A percentile compares a stretch with the other conserved stretches of the same genome.
phyloP scores from a whole-genome alignment of 2,329 filamentous ascomycete species.

The Penicillium fuscoglaucum region DNA sequence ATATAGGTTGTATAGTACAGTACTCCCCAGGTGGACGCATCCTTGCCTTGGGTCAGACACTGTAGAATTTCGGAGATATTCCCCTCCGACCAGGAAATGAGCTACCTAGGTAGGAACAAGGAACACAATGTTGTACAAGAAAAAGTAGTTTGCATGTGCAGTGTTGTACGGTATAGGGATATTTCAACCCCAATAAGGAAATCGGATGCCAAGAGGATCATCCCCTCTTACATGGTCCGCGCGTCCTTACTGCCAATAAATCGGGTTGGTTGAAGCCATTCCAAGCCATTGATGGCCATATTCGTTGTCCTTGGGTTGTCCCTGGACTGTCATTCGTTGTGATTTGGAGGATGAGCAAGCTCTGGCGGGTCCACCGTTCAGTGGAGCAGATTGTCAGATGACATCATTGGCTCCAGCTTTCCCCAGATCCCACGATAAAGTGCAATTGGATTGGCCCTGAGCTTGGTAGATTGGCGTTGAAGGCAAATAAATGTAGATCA shows the following conservation, averaged over 20 bases:
- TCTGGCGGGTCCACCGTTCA: neutral
- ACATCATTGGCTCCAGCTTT: conserved; percentile 6
- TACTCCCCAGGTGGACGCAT: neutral
- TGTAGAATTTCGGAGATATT: neutral
- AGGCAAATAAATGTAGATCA: neutral
- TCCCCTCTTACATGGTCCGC: neutral
- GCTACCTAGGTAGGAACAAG: neutral
- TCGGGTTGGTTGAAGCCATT: neutral
- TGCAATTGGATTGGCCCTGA: neutral
- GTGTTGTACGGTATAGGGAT: neutral
- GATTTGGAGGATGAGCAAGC: neutral
- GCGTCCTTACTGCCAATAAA: neutral
- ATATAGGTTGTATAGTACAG: neutral
- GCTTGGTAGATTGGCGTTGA: neutral
- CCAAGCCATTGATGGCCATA: neutral
- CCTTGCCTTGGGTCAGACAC: neutral
- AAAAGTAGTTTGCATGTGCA: neutral
- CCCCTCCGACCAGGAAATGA: neutral
- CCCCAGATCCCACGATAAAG: neutral
- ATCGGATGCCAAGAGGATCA: neutral
- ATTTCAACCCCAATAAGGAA: neutral
- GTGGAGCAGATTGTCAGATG: neutral
- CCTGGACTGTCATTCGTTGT: neutral
- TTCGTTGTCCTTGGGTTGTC: neutral
- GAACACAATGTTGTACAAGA: neutral